Conservation (phyloP, 768 basidiomycete genomes). For the Cystobasidium onofrii region DNA sequence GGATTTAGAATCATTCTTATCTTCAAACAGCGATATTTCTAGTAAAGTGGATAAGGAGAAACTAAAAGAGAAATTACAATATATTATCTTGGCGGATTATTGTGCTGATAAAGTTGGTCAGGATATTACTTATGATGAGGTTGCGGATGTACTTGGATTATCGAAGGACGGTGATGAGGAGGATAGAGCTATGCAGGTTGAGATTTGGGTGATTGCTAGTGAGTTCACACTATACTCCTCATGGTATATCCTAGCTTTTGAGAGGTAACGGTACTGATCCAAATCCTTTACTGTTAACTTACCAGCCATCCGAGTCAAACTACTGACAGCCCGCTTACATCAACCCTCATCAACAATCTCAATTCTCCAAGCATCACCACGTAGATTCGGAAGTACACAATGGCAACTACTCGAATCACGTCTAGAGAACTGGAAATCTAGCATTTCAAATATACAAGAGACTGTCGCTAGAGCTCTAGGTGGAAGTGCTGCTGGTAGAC, state of each 20-base stretch:
- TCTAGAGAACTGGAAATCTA: conserved; percentile 14
- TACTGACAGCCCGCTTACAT: conserved; percentile 23
- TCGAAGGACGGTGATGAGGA: conserved; percentile 16
- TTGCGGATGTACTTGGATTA: conserved; percentile 20
- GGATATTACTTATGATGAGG: conserved; percentile 19
- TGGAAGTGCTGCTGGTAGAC: not conserved
- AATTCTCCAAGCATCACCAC: conserved; percentile 22
- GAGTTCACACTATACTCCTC: not conserved
- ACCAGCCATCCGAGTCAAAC: conserved; percentile 30
- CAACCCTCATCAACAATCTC: conserved; percentile 23
- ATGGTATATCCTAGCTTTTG: no score
- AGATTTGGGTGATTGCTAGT: conserved; percentile 29
- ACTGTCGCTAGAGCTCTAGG: conserved; percentile 26
- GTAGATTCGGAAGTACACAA: conserved; percentile 10
- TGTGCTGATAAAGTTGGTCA: conserved; percentile 23
- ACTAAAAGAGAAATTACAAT: conserved; percentile 23
- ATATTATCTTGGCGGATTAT: conserved; percentile 23
- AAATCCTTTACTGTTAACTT: not conserved
- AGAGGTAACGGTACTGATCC: no score
- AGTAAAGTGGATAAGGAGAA: not conserved
- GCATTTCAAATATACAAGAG: conserved; percentile 15
- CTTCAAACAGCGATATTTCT: not conserved
- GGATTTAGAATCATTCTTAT: conserved; percentile 8
- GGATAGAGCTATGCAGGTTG: conserved; percentile 29
- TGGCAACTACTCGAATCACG: conserved; percentile 14